These are phyloP conservation scores for Paxillus rubicundulus DNA, from an alignment of 768 basidiomycete species.

Conservation along the genomic window DNA sequence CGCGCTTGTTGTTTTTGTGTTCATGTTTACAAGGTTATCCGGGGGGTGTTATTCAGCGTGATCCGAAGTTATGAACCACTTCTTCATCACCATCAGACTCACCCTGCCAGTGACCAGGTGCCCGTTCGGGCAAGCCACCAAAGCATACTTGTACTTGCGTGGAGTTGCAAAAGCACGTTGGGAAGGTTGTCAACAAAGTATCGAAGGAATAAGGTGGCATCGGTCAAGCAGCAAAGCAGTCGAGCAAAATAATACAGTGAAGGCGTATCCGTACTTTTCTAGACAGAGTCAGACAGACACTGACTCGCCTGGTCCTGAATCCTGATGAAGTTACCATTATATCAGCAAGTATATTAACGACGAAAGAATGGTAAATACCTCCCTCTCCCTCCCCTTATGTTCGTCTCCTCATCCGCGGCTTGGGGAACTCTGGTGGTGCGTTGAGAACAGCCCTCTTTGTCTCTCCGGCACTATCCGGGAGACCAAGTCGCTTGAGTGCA, in stretches of 20 bases:
- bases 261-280: neutral
- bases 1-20: no score
- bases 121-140: slow-evolving; percentile 48
- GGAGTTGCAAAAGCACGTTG: slow-evolving; percentile 54
- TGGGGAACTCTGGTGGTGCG: slow-evolving; percentile 82
- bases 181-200: slow-evolving; percentile 59
- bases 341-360: neutral
- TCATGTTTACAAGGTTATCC: no score
- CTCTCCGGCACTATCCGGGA: slow-evolving; percentile 59
- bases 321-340: neutral
- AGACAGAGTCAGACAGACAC: no score
- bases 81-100: slow-evolving; percentile 48
- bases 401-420: slow-evolving; percentile 42
- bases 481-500: slow-evolving; percentile 68
- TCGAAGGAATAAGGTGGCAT: slow-evolving; percentile 11
- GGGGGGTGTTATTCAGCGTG: no score
- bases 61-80: slow-evolving; percentile 52
- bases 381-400: slow-evolving; percentile 8
- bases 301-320: neutral
- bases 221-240: neutral
- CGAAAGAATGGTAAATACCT: neutral
- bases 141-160: slow-evolving; percentile 56
- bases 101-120: slow-evolving; percentile 54
- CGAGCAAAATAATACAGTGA: neutral
- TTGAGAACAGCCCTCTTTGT: slow-evolving; percentile 71